Conservation (phyloP, 2,329 filamentous ascomycete genomes). For the Neurospora crassa region DNA sequence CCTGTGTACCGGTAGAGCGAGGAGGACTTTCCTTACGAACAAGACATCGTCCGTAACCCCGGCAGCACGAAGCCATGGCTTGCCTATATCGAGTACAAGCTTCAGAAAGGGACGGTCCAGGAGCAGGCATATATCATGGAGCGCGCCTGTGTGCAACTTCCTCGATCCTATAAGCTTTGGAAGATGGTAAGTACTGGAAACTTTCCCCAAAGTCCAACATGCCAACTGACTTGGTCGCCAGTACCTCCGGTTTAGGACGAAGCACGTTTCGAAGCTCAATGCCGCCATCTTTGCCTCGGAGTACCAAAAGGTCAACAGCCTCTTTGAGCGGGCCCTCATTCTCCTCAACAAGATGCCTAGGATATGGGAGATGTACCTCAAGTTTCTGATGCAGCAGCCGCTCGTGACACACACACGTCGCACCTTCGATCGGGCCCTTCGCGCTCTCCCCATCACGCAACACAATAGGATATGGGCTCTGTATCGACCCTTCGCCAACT, state of each 20-base stretch:
- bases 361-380: constrained; percentile 97
- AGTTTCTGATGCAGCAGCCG: constrained; percentile 85
- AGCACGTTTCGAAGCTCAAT: constrained; percentile 75
- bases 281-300: constrained; percentile 69
- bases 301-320: constrained; percentile 85
- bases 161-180: constrained; percentile 96
- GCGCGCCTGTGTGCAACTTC: constrained; percentile 79
- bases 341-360: constrained; percentile 97
- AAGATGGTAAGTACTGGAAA: constrained; percentile 57
- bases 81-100: constrained; percentile 85
- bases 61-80: constrained; percentile 91
- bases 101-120: constrained; percentile 70
- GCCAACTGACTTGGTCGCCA: constrained; percentile 24
- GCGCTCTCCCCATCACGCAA: constrained; percentile 86
- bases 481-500: constrained; percentile 85
- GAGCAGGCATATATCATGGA: constrained; percentile 87
- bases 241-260: constrained; percentile 79
- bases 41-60: constrained; percentile 80
- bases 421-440: constrained; percentile 84
- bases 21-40: constrained; percentile 92
- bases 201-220: constrained; percentile 3
- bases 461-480: constrained; percentile 93
- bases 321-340: constrained; percentile 88
- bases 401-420: constrained; percentile 76
- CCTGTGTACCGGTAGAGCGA: constrained; percentile 35